A percentile compares a stretch with the other conserved stretches of the same genome.
phyloP scores from a whole-genome alignment of 495 filamentous ascomycete genomes.

The Neurospora intermedia region DNA sequence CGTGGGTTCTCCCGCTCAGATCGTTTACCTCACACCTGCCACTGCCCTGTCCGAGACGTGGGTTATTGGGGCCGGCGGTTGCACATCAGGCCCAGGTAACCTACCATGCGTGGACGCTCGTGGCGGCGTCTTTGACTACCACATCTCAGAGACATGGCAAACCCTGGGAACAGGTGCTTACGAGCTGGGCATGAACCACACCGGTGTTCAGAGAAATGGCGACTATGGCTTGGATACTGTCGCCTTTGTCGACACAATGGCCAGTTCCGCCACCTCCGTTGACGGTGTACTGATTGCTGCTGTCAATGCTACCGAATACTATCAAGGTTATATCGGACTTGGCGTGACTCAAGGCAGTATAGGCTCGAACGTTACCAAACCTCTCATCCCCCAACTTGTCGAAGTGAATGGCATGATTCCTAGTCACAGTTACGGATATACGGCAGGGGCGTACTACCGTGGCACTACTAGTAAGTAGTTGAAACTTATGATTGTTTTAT shows the following conservation, averaged over 20 bases:
- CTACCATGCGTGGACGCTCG: conserved; percentile 32
- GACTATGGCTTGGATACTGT: conserved; percentile 50
- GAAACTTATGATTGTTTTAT: neutral
- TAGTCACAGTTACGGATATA: conserved; percentile 56
- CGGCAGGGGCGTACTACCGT: conserved; percentile 56
- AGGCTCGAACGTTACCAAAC: conserved; percentile 23
- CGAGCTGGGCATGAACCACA: conserved; percentile 42
- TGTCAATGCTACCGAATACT: conserved; percentile 45
- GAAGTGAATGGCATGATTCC: conserved; percentile 42
- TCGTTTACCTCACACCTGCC: conserved; percentile 45
- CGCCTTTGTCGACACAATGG: conserved; percentile 31
- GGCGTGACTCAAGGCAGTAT: conserved; percentile 36
- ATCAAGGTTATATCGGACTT: conserved; percentile 48
- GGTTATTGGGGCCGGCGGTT: conserved; percentile 43
- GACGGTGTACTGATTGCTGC: conserved; percentile 40
- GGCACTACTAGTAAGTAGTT: conserved; percentile 12
- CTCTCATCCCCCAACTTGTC: conserved; percentile 33
- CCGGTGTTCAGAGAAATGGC: conserved; percentile 42
- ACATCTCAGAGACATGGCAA: conserved; percentile 46
- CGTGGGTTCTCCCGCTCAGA: conserved; percentile 46
- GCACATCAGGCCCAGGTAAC: conserved; percentile 19
- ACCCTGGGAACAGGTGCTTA: conserved; percentile 35
- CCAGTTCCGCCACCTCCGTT: conserved; percentile 30
- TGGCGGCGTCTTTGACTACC: conserved; percentile 42
- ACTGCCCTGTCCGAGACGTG: conserved; percentile 48